These are phyloP conservation scores for Verticillium longisporum DNA, from an alignment of 2,329 filamentous ascomycete genomes.

Conservation along the genomic window DNA sequence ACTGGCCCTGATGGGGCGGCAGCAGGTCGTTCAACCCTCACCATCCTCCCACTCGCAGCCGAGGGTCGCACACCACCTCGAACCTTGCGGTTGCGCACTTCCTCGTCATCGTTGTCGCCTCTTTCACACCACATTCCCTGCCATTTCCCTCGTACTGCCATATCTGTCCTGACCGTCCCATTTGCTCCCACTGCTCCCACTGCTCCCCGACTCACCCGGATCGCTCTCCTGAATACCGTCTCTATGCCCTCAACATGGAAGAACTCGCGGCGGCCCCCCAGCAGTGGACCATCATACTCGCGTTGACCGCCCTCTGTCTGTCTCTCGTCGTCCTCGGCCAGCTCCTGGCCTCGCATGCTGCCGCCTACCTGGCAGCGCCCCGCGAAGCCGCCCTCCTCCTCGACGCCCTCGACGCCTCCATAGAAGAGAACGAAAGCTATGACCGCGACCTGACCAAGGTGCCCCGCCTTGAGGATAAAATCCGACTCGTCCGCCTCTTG, in stretches of 20 bases:
- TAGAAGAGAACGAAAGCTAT: conserved; percentile 58
- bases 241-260: conserved; percentile 32
- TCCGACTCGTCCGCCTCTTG: conserved; percentile 50
- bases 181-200: no score
- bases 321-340: conserved; percentile 48
- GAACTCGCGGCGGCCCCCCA: conserved; percentile 35
- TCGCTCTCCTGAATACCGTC: not conserved
- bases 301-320: conserved; percentile 50
- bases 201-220: not conserved
- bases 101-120: not conserved
- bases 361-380: conserved; percentile 52
- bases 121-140: not conserved
- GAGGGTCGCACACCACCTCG: not conserved
- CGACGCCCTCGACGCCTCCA: conserved; percentile 54
- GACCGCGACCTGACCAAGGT: conserved; percentile 53
- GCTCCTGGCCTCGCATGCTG: conserved; percentile 42
- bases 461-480: conserved; percentile 53
- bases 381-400: conserved; percentile 50
- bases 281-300: conserved; percentile 51
- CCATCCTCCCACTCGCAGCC: not conserved
- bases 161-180: conserved; percentile 3
- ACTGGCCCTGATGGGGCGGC: not conserved
- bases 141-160: not conserved
- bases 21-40: not conserved
- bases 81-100: conserved; percentile 1